phyloP scores from a whole-genome alignment of 345 rosid genomes.

The Pistacia atlantica region DNA sequence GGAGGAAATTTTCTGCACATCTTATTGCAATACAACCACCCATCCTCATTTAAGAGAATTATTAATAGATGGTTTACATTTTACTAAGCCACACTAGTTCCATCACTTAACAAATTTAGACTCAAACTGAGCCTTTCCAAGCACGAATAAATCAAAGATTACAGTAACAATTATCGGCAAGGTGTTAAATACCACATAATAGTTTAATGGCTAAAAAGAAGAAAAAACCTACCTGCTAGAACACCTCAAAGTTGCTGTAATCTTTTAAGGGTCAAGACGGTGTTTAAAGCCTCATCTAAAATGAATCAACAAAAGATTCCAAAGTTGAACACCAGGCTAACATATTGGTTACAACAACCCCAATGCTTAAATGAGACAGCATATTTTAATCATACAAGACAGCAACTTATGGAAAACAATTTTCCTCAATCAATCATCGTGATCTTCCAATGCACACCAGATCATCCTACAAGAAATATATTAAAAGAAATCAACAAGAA shows the following conservation, averaged over 20 bases:
- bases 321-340: constrained; percentile 9
- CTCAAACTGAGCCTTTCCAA: not conserved
- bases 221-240: not conserved
- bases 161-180: not conserved
- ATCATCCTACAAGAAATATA: constrained; percentile 52
- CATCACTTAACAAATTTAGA: no score
- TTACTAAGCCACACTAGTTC: no score
- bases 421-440: constrained; percentile 21
- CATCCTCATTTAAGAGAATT: no score
- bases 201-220: not conserved
- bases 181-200: not conserved
- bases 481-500: not conserved
- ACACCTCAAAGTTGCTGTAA: not conserved
- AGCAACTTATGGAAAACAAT: constrained; percentile 3
- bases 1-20: no score
- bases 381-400: constrained; percentile 8
- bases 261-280: not conserved
- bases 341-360: constrained; percentile 23
- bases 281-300: constrained; percentile 7
- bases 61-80: no score
- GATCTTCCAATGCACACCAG: constrained; percentile 50
- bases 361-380: not conserved
- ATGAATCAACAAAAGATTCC: constrained; percentile 14
- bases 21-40: no score
- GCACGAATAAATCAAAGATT: not conserved